These are phyloP conservation scores for Epichloe baconii DNA, from an alignment of 2,329 filamentous ascomycete genomes.

Conservation along the genomic window DNA sequence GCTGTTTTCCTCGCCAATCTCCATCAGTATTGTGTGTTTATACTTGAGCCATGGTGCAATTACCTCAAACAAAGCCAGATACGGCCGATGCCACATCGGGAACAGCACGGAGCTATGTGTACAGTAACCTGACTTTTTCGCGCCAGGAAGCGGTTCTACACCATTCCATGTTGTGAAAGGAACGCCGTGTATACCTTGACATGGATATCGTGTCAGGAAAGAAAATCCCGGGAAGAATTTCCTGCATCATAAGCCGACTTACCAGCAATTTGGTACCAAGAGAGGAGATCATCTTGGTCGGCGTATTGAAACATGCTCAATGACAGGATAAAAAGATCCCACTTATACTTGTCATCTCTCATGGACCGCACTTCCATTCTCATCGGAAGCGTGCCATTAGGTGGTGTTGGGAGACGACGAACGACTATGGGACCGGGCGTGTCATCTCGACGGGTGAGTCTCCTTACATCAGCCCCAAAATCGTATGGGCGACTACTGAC, in stretches of 20 bases:
- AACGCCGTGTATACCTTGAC: constrained; percentile 68
- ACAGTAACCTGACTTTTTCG: constrained; percentile 56
- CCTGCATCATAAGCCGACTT: constrained; percentile 13
- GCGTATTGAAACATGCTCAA: constrained; percentile 59
- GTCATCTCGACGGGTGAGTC: constrained; percentile 28
- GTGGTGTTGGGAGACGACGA: constrained; percentile 25
- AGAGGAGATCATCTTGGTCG: constrained; percentile 48
- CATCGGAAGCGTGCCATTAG: constrained; percentile 27
- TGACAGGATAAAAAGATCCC: constrained; percentile 66
- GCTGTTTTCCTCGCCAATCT: constrained; percentile 15
- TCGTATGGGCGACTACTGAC: constrained; percentile 26
- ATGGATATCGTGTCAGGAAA: background rate
- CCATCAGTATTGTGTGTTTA: background rate
- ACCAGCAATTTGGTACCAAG: constrained; percentile 72
- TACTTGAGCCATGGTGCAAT: background rate
- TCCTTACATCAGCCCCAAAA: constrained; percentile 34
- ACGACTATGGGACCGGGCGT: constrained; percentile 26
- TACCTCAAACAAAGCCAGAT: constrained; percentile 51
- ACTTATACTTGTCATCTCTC: constrained; percentile 48
- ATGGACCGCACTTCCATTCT: constrained; percentile 59
- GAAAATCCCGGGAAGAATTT: background rate
- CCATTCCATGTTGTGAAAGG: constrained; percentile 46
- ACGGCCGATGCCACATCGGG: constrained; percentile 73
- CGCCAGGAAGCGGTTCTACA: constrained; percentile 36
- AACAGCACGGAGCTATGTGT: constrained; percentile 65